Base-by-base conservation (phyloP, 768 basidiomycete species). In the Psilocybe tampanensis region DNA sequence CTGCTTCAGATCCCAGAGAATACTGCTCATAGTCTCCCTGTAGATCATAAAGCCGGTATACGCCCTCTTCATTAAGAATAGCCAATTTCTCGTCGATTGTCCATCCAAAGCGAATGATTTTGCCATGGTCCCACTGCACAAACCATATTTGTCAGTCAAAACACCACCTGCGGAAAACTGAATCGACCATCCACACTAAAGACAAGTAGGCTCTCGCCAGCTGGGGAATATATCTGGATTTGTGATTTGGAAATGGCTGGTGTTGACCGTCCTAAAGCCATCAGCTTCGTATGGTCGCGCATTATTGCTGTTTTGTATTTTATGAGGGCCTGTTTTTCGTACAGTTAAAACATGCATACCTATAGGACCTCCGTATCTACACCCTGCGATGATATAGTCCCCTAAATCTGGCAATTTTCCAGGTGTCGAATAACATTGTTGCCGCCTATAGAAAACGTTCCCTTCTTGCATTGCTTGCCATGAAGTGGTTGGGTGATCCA, bases 391-490 rank as follows among this genome's bases (percentile, higher is more conserved):
- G 52, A 91, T 75, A 69, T 89, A 92, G 71, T 96, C 92, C 18
- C 79, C 77, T 24, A 98, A 74, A 69, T 91, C 84, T 2, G 88
- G 88, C 5, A 93, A 75, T 65, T 89, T 90, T 64, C 89, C 94
- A 12, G 85, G 78, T 54, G 93, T 85, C 1, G 89, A 84, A 68
- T 98, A 98, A 21, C 94, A 78, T 60, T 90, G 89, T 63, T 94
- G 86, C 53, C 89, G 81, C 67, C 89, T 78, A 68, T 98, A 98
- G 76, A 97, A 98, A 29, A 89, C 90, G 64, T 79, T 86, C 22
- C 90, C 90, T 66, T 90, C 85, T 70, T 88, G 84, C 88, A 97
- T 92, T 42, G 95, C 84, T 70, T 95, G 88, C 96, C 96, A 98
- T 72, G 84, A 82, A 26, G 85, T 71, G 2, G 91, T 92, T 1